Base-by-base conservation (phyloP, 1,284 basidiomycete genomes). In the Trametes hirsuta region DNA sequence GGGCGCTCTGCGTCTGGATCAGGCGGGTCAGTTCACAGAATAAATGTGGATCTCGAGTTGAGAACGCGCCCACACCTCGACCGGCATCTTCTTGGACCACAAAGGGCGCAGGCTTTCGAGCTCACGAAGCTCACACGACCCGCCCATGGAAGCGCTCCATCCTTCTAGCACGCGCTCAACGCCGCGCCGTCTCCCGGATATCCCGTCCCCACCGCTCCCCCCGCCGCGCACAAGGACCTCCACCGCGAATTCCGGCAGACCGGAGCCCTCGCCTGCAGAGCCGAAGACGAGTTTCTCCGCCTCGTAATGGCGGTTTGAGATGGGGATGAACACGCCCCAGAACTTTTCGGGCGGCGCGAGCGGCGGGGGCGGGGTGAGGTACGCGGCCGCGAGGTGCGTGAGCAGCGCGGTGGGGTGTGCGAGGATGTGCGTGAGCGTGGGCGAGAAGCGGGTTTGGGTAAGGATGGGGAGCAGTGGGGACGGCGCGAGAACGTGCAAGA, bases 321-420 rank as follows among this genome's bases (percentile, higher is more conserved):
- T 68, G 0, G 90, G 88, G 15, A 85, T 72, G 68, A 93, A 93
- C 6, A 90, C 79, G 35, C 78, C 75, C 89, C 90, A 93, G 74
- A 93, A 93, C 67, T 89, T 90, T 54, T 81, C 76, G n/a, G 80
- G 76, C 0, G 82, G 67, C 3, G 85, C 81, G 40, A 78, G 69
- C 4, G 88, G 86, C 0, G 92, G 90, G 0, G 90, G 90, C 0
- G 80, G 80, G 2, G 83, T 83, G 52, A 91, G 79, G 70, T 91
- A 93, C 21, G 85, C 82, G 41, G 78, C 78, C 6, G 88, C 79
- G 53, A 95, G 74, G 68, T 91, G 83, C 9, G 71, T 70, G 40
- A 95, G 74, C 50, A 94, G 79, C 3, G 76, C 75, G 0, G 87
- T 80, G 9, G 90, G 87, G 68, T 92, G 88, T 0, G 87, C 82